Conservation (phyloP, 768 basidiomycete genomes). For the Lactifluus piperatus region DNA sequence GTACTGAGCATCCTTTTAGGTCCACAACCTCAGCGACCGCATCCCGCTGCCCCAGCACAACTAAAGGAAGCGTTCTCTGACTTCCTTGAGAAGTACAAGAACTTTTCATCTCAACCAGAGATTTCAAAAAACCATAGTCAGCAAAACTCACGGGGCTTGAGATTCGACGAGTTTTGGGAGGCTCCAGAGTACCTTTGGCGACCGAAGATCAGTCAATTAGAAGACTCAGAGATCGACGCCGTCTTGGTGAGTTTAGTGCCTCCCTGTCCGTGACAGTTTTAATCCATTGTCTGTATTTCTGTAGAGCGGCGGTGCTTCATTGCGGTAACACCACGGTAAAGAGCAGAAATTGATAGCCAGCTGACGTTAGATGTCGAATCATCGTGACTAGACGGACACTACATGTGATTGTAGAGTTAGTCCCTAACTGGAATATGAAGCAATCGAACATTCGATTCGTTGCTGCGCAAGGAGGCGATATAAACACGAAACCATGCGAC, state of each 20-base stretch:
- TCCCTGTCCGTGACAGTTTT: background rate
- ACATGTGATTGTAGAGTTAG: background rate
- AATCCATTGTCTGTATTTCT: background rate
- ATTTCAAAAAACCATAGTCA: background rate
- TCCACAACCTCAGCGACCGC: slow-evolving; percentile 38
- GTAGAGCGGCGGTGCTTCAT: slow-evolving; percentile 64
- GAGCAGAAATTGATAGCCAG: background rate
- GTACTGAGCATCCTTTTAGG: slow-evolving; percentile 22
- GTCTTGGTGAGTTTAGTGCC: slow-evolving; percentile 41
- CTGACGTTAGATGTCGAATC: background rate
- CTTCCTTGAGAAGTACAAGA: slow-evolving; percentile 32
- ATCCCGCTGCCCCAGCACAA: slow-evolving; percentile 62
- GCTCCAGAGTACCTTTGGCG: slow-evolving; percentile 53
- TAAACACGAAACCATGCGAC: background rate
- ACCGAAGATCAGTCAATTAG: slow-evolving; percentile 39
- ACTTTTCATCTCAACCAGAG: background rate
- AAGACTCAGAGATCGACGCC: slow-evolving; percentile 55
- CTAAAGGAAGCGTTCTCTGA: slow-evolving; percentile 41
- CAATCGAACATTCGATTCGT: background rate
- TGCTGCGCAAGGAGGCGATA: background rate
- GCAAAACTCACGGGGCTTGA: slow-evolving; percentile 1
- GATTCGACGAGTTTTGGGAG: slow-evolving; percentile 53
- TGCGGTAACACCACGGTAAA: slow-evolving; percentile 25
- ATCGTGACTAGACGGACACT: slow-evolving; percentile 3
- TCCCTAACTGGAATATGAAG: background rate